Evolutionary conservation across 257 asterid species (phyloP).

Genomic region (Solanum clarkiae): DNA sequence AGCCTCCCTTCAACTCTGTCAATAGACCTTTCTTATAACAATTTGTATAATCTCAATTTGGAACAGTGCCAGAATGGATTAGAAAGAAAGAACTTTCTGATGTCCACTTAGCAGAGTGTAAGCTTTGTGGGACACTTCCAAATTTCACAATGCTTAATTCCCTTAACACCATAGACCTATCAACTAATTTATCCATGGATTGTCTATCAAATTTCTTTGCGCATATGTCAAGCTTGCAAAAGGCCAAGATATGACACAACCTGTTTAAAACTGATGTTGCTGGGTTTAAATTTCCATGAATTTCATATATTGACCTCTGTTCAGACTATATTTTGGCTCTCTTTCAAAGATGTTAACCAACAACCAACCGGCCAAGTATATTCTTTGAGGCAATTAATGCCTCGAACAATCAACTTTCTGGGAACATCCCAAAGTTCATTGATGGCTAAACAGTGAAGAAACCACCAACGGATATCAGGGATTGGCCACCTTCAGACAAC

Average conservation of each 20-base stretch:
- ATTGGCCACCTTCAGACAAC: not conserved
- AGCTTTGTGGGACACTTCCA: slow-evolving; percentile 57
- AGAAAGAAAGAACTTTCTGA: slow-evolving; percentile 43
- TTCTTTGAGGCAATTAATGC: slow-evolving; percentile 54
- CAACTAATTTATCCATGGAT: slow-evolving; percentile 48
- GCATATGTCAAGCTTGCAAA: slow-evolving; percentile 40
- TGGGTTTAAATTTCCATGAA: slow-evolving; percentile 50
- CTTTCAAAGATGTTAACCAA: slow-evolving; percentile 29
- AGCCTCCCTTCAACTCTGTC: slow-evolving; percentile 49
- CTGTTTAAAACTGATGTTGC: slow-evolving; percentile 40
- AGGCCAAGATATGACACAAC: slow-evolving; percentile 53
- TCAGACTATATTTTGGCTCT: slow-evolving; percentile 55
- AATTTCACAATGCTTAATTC: slow-evolving; percentile 53
- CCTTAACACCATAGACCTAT: slow-evolving; percentile 53
- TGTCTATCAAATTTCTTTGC: slow-evolving; percentile 47
- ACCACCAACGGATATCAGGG: not conserved
- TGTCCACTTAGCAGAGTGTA: slow-evolving; percentile 60
- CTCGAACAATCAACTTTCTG: slow-evolving; percentile 51
- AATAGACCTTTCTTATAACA: slow-evolving; percentile 65
- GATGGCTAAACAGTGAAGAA: slow-evolving; percentile 8
- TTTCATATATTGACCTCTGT: slow-evolving; percentile 49
- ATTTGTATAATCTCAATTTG: slow-evolving; percentile 18
- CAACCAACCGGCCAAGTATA: slow-evolving; percentile 24
- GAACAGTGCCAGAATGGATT: slow-evolving; percentile 64
- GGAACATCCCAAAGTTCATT: slow-evolving; percentile 46